A percentile compares a stretch with the other conserved stretches of the same genome.
Evolutionary conservation across 2,329 filamentous ascomycete genomes (phyloP).

Genomic region (Epichloe uncinata): DNA sequence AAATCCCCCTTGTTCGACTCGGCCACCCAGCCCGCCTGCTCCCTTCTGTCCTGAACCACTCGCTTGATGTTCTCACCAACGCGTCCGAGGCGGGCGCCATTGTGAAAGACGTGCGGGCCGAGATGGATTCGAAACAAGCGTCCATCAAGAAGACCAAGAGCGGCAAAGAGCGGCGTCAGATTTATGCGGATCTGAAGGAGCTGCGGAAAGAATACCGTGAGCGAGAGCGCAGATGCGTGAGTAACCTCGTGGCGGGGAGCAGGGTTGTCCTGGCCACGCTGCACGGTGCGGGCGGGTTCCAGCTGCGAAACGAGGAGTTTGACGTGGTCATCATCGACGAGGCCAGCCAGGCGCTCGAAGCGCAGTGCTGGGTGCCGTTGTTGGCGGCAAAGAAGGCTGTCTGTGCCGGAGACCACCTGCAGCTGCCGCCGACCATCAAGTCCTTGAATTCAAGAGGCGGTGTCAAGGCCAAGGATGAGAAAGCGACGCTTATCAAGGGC

Average conservation of each 20-base stretch:
- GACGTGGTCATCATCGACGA: conserved; percentile 95
- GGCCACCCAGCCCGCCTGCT: conserved; percentile 87
- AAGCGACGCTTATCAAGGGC: conserved; percentile 29
- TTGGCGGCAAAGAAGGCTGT: conserved; percentile 72
- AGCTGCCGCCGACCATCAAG: conserved; percentile 91
- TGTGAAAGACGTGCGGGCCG: conserved; percentile 76
- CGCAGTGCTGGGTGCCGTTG: conserved; percentile 92
- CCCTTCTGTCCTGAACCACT: conserved; percentile 77
- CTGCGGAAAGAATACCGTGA: conserved; percentile 80
- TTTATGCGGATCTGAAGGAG: conserved; percentile 76
- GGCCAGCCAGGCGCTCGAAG: conserved; percentile 88
- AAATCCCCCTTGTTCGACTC: conserved; percentile 73
- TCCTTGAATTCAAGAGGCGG: conserved; percentile 46
- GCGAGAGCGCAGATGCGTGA: conserved; percentile 70
- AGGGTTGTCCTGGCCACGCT: conserved; percentile 86
- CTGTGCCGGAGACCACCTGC: conserved; percentile 85
- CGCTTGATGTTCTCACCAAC: conserved; percentile 78
- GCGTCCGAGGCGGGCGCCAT: conserved; percentile 84
- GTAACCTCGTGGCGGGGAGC: conserved; percentile 58
- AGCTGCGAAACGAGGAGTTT: conserved; percentile 67
- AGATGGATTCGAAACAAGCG: conserved; percentile 87
- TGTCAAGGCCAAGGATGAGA: conserved; percentile 22
- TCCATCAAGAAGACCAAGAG: conserved; percentile 77
- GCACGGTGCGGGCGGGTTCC: conserved; percentile 79
- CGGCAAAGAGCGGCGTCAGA: conserved; percentile 63